phyloP scores from a whole-genome alignment of 1,284 basidiomycete species.

The Ustilago trichophora region DNA sequence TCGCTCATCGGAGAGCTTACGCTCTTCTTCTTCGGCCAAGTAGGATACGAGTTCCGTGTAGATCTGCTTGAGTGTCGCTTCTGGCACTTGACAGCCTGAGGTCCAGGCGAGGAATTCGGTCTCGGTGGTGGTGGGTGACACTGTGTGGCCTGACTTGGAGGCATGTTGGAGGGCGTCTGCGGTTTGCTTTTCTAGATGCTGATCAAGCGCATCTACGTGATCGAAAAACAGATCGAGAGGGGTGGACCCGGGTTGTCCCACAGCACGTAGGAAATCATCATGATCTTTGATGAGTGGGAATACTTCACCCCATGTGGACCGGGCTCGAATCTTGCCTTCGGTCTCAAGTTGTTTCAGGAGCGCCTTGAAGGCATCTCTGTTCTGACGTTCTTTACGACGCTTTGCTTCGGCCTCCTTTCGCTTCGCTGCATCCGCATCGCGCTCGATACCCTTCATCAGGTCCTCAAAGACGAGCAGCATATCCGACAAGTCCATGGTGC shows the following conservation, averaged over 20 bases:
- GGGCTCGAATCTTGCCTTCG: conserved; percentile 77
- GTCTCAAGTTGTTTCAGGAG: conserved; percentile 77
- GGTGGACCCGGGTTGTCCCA: conserved; percentile 90
- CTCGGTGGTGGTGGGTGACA: conserved; percentile 67
- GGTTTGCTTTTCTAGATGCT: conserved; percentile 81
- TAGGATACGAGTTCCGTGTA: conserved; percentile 20
- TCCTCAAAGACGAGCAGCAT: conserved; percentile 63
- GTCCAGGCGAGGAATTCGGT: conserved; percentile 71
- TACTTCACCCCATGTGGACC: conserved; percentile 88
- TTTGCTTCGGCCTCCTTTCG: conserved; percentile 17
- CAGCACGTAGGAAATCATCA: conserved; percentile 81
- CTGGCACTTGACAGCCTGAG: conserved; percentile 3
- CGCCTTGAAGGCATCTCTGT: conserved; percentile 69
- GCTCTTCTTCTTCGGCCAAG: conserved; percentile 28
- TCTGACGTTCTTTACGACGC: conserved; percentile 47
- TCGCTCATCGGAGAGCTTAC: conserved; percentile 71
- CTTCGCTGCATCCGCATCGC: conserved; percentile 31
- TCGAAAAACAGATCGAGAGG: conserved; percentile 98
- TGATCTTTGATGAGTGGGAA: conserved; percentile 81
- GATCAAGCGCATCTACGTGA: conserved; percentile 83
- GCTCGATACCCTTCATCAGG: conserved; percentile 56
- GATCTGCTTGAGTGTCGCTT: conserved; percentile 23
- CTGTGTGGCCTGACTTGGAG: conserved; percentile 72
- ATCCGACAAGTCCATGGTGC: conserved; percentile 50
- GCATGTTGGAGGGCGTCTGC: conserved; percentile 72